These are phyloP conservation scores for Fusarium virguliforme DNA, from an alignment of 2,329 filamentous ascomycete genomes.

Conservation along the genomic window DNA sequence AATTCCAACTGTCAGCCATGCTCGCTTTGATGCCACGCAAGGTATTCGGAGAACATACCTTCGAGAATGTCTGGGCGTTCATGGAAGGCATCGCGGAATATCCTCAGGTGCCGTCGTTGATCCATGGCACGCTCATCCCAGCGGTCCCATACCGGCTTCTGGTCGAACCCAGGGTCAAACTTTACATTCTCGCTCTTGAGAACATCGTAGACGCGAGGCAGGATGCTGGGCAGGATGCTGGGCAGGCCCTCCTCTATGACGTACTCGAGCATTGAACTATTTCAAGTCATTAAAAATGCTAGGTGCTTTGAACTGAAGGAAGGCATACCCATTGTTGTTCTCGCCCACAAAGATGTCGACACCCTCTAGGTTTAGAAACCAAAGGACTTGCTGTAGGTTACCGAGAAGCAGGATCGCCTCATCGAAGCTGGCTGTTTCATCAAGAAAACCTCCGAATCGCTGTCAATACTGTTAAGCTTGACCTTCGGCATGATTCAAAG, in stretches of 20 bases:
- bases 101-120: not conserved
- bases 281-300: not conserved
- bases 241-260: not conserved
- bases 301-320: not conserved
- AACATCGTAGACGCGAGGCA: not conserved
- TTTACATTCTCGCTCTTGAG: not conserved
- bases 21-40: too few species aligned
- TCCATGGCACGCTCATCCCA: not conserved
- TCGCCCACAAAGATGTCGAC: not conserved
- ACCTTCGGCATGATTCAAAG: not conserved
- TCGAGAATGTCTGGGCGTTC: too few species aligned
- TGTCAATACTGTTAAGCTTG: not conserved
- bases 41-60: too few species aligned
- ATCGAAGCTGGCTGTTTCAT: too few species aligned
- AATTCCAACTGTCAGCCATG: too few species aligned
- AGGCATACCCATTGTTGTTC: not conserved
- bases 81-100: not conserved
- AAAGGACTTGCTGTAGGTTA: not conserved
- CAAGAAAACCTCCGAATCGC: fast-evolving
- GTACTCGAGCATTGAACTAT: not conserved
- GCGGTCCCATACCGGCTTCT: not conserved
- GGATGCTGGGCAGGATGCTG: not conserved
- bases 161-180: not conserved
- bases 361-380: not conserved
- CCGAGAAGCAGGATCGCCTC: not conserved